Base-by-base conservation (phyloP, 129 eudicot genomes). In the Solidago caesia region DNA sequence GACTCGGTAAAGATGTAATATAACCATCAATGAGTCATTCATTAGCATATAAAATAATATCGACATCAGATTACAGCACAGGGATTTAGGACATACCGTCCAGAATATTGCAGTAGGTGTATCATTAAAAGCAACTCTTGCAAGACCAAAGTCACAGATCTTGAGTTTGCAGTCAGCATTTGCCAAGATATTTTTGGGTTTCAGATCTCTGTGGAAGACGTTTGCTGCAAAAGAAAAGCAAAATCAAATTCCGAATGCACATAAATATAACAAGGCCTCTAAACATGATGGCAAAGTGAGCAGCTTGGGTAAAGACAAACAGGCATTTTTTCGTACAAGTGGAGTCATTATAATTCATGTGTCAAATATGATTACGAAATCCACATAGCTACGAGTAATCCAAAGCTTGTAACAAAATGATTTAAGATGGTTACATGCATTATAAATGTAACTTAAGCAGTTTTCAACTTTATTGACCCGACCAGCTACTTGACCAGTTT, bases 71-170 rank as follows among this genome's bases (percentile, higher is more conserved):
- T 14, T 1, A 65, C 33, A 43, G 7, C 15, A 44, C 44, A 15
- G 43, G 43, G 67, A 76, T 39, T 59, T 13, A 73, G n/a, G 21
- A 62, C 89, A 53, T 87, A 92, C 98, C 10, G 98, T 89, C 98
- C 98, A 92, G 75, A 92, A 92, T 76, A 92, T 92, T 4, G 98
- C 98, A 62, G 98, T 92, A 26, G 98, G 98, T 44, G 98, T 92
- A 75, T 92, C 98, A 86, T 84, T 92, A 64, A 92, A 92, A n/a
- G 98, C 98, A 41, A 92, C 98, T 79, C 98, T 86, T 72, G 98
- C 98, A 75, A 92, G 96, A 21, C 98, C 98, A 68, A 92, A 92
- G 81, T 92, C 98, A 47, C 98, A 92, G 7, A 92, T 89, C 84
- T 92, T 92, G 21, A 92, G 82, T 64, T 92, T 92, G 83, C 98